Base-by-base conservation (phyloP, 495 filamentous ascomycete genomes). In the Chaetomidium leptoderma region DNA sequence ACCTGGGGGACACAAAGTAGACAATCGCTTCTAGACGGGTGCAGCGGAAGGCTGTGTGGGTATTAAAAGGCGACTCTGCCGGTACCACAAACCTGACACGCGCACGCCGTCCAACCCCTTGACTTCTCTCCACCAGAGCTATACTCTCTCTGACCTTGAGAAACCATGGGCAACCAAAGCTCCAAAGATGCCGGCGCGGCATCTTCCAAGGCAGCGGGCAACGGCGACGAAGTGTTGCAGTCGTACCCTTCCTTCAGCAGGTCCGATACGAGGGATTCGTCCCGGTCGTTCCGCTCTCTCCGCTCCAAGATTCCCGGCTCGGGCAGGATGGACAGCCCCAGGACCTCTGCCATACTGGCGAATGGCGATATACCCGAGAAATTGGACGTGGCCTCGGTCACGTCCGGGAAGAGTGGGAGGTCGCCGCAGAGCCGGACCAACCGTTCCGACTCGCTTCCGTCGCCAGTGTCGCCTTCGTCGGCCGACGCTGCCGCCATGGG, bases 261-360 rank as follows among this genome's bases (percentile, higher is more conserved):
- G 68, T 89, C 92, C 23, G 93, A 98, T 71, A 98, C 93, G 37
- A 91, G 91, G 72, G 95, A 96, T 62, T 97, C 93, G 10, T 79
- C 88, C 21, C 87, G 92, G 47, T 97, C 93, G 1, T 82, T 97
- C 65, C 93, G 80, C 85, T 92, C 66, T 70, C 85, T 72, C 79
- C 82, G 68, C 69, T 82, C 72, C 53, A 80, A 77, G 80, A 87
- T 79, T 66, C 85, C 72, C 60, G 81, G 77, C 65, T 74, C 72
- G 70, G 81, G 68, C 65, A 81, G 74, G 72, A 83, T 77, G 35
- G 89, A 92, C 64, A 97, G 92, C 67, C 92, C 95, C 35, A 80
- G 89, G 50, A 83, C 72, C 61, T 96, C 92, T 14, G 77, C 83
- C 11, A 80, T 78, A 32, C 78, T 91, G 21, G 76, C 79, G 36